phyloP scores from a whole-genome alignment of 352 stramenopile genomes.

The Saprolegnia diclina region DNA sequence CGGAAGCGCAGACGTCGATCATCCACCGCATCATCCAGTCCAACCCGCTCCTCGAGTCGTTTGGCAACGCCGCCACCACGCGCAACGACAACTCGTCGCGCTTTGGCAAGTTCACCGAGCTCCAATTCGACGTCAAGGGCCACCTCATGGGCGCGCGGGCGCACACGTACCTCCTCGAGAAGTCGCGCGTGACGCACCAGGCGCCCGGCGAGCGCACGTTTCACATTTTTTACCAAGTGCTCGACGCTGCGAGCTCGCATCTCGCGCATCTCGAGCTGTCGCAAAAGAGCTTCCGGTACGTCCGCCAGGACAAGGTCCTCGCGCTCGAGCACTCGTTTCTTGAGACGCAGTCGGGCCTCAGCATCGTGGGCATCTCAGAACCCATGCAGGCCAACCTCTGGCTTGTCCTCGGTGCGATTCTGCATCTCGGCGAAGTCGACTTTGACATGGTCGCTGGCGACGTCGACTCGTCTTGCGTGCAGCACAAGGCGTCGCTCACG shows the following conservation, averaged over 20 bases:
- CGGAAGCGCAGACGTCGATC: slow-evolving; percentile 53
- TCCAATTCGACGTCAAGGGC: slow-evolving; percentile 70
- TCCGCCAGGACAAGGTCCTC: slow-evolving; percentile 33
- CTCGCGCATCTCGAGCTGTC: slow-evolving; percentile 58
- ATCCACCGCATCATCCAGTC: slow-evolving; percentile 95
- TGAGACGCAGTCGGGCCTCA: slow-evolving; percentile 78
- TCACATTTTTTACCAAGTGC: slow-evolving; percentile 92
- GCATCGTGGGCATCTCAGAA: slow-evolving; percentile 81
- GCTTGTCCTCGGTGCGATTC: slow-evolving; percentile 79
- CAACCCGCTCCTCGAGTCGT: slow-evolving; percentile 81
- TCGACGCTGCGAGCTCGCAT: slow-evolving; percentile 35
- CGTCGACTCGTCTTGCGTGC: slow-evolving; percentile 63
- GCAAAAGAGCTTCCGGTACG: slow-evolving; percentile 54
- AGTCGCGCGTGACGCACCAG: slow-evolving; percentile 86
- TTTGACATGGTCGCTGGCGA: slow-evolving; percentile 77
- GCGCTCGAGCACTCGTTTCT: slow-evolving; percentile 31
- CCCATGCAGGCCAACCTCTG: slow-evolving; percentile 84
- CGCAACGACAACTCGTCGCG: slow-evolving; percentile 83
- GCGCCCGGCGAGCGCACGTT: slow-evolving; percentile 87
- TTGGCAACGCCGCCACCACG: slow-evolving; percentile 82
- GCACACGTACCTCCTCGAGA: slow-evolving; percentile 89
- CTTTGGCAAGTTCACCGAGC: slow-evolving; percentile 84
- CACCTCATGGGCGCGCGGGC: slow-evolving; percentile 74
- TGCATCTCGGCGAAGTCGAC: slow-evolving; percentile 89
- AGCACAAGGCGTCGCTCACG: slow-evolving; percentile 49